phyloP scores from a whole-genome alignment of 257 asterid species.

The Perilla frutescens region DNA sequence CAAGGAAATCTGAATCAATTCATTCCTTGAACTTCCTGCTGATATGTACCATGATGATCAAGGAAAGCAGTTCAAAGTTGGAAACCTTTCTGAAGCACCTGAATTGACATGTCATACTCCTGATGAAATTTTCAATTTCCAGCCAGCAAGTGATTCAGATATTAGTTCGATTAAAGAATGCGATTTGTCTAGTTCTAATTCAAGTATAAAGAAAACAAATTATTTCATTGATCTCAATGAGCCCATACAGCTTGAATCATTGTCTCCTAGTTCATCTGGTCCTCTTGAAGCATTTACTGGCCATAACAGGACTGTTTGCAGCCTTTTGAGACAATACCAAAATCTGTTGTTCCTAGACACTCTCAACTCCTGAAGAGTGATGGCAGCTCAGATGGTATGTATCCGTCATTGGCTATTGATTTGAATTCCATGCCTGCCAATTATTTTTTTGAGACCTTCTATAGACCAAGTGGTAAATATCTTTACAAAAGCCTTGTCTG shows the following conservation, averaged over 20 bases:
- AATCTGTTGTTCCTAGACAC: slow-evolving; percentile 27
- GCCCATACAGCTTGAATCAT: slow-evolving; percentile 52
- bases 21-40: slow-evolving; percentile 56
- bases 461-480: no score
- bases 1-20: slow-evolving; percentile 44
- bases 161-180: slow-evolving; percentile 34
- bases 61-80: slow-evolving; percentile 40
- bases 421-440: slow-evolving; percentile 50
- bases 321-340: slow-evolving; percentile 37
- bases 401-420: slow-evolving; percentile 44
- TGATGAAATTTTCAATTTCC: slow-evolving; percentile 19
- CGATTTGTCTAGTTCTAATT: slow-evolving; percentile 37
- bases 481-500: no score
- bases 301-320: slow-evolving; percentile 34
- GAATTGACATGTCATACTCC: slow-evolving; percentile 26
- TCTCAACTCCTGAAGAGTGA: slow-evolving; percentile 28
- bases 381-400: slow-evolving; percentile 36
- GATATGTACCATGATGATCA: slow-evolving; percentile 40
- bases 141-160: slow-evolving; percentile 37
- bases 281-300: slow-evolving; percentile 35
- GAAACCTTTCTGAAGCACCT: slow-evolving; percentile 33
- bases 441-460: slow-evolving; percentile 38
- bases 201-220: slow-evolving; percentile 33
- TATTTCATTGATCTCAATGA: slow-evolving; percentile 71
- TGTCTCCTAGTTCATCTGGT: slow-evolving; percentile 38